Evolutionary conservation across 78 protist genomes (phyloP), one percentile per base, ranked within the genome.

Genomic region (Dictyostelium intermedium): DNA sequence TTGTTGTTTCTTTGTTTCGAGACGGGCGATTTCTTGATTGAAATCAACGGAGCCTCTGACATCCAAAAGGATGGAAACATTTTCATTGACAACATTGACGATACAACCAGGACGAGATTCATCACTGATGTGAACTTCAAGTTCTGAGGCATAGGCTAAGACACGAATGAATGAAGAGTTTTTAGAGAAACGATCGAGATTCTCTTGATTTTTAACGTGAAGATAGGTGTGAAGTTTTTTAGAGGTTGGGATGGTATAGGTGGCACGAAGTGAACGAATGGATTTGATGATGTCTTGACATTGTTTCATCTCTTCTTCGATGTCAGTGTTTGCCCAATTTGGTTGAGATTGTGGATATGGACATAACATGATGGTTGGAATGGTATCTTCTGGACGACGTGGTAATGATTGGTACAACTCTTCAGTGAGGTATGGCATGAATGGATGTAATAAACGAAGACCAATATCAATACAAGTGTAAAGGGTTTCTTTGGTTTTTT

Each of bases 361-460:
- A 25, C 96, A 82, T 9, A 96, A 60, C 95, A 92, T 85, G 84
- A 97, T 95, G 60, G 97, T 76, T 32, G 72, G 91, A 34, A 78
- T 83, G 14, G 23, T 14, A 43, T 91, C 93, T 14, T 25, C 53
- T 66, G 95, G 95, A 53, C 96, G 74, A 3, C 96, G 82, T 30
- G 98, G 97, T 27, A 98, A 45, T 34, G 97, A 47, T 86, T 97
- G 99, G 87, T 95, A 98, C 18, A 98, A 87, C 56, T 99, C 99
- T 92, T 99, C 99, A 8, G 99, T 95, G 53, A 98, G 25, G 92
- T 94, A 99, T 35, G 99, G 99, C 99, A 99, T 99, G 95, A 98
- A 86, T 66, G 99, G 99, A 91, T 98, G 99, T 30, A 99, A 78
- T 73, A 99, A 66, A 23, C 99, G 92, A 10, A 99, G 89, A 32